These are phyloP conservation scores for Xylaria castorea DNA, from an alignment of 495 filamentous ascomycete species.

Conservation along the genomic window DNA sequence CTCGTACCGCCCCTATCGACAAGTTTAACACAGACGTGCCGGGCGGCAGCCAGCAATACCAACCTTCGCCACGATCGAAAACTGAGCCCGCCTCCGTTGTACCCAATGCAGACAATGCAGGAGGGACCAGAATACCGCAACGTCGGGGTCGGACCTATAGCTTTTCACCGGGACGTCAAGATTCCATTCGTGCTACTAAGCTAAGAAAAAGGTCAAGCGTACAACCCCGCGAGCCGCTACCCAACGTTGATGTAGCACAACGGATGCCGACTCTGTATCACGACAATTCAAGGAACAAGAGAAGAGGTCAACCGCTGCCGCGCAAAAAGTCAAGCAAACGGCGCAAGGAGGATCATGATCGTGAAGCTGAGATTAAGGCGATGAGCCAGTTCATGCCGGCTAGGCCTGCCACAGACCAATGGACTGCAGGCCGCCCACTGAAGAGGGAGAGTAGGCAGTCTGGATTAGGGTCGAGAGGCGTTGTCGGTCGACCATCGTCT, in stretches of 20 bases:
- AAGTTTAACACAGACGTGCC: conserved; percentile 39
- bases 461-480: conserved; percentile 58
- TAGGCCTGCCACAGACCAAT: conserved; percentile 61
- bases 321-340: conserved; percentile 80
- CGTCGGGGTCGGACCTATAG: conserved; percentile 57
- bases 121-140: conserved; percentile 55
- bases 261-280: conserved; percentile 69
- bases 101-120: conserved; percentile 35
- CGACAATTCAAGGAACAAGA: conserved; percentile 53
- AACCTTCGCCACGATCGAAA: conserved; percentile 46
- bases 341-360: conserved; percentile 71
- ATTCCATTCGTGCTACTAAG: conserved; percentile 49
- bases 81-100: conserved; percentile 43
- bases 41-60: conserved; percentile 35
- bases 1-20: conserved; percentile 46
- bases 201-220: conserved; percentile 41
- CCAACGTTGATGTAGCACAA: conserved; percentile 45
- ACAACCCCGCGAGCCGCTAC: conserved; percentile 35
- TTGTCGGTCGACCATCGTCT: conserved; percentile 68
- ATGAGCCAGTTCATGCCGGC: conserved; percentile 75
- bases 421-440: conserved; percentile 56
- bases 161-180: conserved; percentile 59
- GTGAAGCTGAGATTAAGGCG: conserved; percentile 86
- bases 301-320: conserved; percentile 61
- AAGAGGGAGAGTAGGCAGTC: conserved; percentile 70